Conservation (phyloP, 495 filamentous ascomycete genomes). For the Baudoinia panamericana region DNA sequence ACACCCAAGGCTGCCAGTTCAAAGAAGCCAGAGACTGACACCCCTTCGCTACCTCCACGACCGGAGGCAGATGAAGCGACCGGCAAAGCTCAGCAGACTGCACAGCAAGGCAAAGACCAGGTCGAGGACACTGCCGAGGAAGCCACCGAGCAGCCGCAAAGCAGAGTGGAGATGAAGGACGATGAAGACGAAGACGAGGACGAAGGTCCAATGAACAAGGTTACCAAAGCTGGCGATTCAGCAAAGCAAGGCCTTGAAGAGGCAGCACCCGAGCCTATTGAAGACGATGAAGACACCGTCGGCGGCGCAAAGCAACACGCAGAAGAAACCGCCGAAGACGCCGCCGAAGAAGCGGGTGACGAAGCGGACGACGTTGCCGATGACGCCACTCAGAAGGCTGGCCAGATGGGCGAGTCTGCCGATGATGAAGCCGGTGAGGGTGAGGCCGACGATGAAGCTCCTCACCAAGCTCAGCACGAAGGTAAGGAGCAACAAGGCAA, state of each 20-base stretch:
- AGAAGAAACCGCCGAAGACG: constrained; percentile 25
- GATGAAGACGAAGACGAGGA: constrained; percentile 20
- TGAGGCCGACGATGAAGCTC: too few species aligned
- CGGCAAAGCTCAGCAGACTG: constrained; percentile 17
- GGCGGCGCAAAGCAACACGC: constrained; percentile 19
- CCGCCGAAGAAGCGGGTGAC: constrained; percentile 19
- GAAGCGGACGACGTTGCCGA: constrained; percentile 21
- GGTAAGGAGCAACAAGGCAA: too few species aligned
- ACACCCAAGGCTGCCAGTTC: constrained; percentile 23
- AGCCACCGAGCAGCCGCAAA: constrained; percentile 22
- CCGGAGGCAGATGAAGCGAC: constrained; percentile 23
- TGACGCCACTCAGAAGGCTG: constrained; percentile 18
- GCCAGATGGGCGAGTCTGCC: constrained; percentile 14
- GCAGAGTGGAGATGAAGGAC: constrained; percentile 19
- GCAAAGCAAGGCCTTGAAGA: constrained; percentile 25
- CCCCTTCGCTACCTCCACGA: constrained; percentile 26
- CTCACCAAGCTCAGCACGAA: constrained; percentile 8
- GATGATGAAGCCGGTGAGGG: constrained; percentile 15
- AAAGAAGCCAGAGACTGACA: constrained; percentile 25
- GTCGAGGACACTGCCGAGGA: constrained; percentile 15
- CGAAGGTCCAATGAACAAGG: constrained; percentile 25
- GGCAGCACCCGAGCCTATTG: constrained; percentile 28
- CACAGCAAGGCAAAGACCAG: constrained; percentile 4
- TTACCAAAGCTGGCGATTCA: constrained; percentile 25
- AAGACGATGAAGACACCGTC: constrained; percentile 24